A percentile compares a stretch with the other conserved stretches of the same genome.
Evolutionary conservation across 306 rosid species (phyloP).

Genomic region (Rosa multiflora): DNA sequence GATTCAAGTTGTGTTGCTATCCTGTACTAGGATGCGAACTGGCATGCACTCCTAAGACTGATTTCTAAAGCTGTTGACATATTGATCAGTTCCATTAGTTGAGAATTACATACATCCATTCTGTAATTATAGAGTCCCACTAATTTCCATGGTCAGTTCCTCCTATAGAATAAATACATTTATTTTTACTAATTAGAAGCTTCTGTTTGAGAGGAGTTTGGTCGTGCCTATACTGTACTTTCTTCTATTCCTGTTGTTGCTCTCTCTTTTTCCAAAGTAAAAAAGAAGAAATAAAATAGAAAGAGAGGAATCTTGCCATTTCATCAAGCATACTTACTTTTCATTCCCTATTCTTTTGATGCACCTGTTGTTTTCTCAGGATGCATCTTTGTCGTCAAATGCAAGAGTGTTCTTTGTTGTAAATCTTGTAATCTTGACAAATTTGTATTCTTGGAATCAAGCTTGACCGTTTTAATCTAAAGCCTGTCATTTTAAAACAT

Average conservation of each 20-base stretch:
- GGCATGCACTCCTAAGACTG: too few relatives aligned
- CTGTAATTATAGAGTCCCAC: too few relatives aligned
- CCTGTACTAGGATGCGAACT: too few relatives aligned
- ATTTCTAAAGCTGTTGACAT: too few relatives aligned
- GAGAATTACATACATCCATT: too few relatives aligned
- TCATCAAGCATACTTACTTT: background rate
- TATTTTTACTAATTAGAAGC: background rate
- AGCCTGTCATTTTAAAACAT: background rate
- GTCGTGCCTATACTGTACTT: background rate
- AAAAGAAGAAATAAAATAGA: background rate
- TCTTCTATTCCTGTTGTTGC: background rate
- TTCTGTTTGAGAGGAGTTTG: background rate
- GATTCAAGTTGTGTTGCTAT: too few relatives aligned
- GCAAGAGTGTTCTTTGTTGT: background rate
- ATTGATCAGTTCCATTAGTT: too few relatives aligned
- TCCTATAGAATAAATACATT: background rate
- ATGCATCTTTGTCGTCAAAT: background rate
- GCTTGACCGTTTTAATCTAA: background rate
- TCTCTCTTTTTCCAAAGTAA: background rate
- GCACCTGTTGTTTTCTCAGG: background rate
- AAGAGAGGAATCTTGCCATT: background rate
- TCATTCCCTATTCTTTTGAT: background rate
- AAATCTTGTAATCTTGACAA: background rate
- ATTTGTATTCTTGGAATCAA: background rate
- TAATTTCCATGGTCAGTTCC: conserved; percentile 45